A percentile compares a stretch with the other conserved stretches of the same genome.
phyloP scores from a whole-genome alignment of 2,329 filamentous ascomycete genomes.

The Colletotrichum spinosum region DNA sequence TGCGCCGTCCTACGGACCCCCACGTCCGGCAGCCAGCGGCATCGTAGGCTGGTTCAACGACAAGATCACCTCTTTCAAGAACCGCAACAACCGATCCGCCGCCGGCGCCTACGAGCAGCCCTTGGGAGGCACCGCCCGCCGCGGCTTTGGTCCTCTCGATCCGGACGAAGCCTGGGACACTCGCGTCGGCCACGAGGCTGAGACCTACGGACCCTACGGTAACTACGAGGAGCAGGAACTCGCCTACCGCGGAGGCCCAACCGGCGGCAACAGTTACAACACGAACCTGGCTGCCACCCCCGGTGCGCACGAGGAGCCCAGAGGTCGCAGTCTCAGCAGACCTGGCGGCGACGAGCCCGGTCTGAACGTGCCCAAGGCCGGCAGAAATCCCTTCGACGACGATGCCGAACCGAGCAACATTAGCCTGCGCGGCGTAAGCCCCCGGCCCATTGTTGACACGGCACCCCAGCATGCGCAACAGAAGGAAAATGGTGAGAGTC shows the following conservation, averaged over 20 bases:
- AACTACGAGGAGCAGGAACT: slow-evolving; percentile 85
- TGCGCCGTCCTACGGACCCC: slow-evolving; percentile 57
- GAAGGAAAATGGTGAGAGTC: slow-evolving; percentile 61
- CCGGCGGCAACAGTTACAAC: slow-evolving; percentile 58
- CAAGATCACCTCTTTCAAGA: slow-evolving; percentile 72
- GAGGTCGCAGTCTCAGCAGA: slow-evolving; percentile 30
- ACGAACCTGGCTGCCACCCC: slow-evolving; percentile 60
- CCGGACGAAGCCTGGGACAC: slow-evolving; percentile 90
- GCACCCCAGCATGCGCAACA: slow-evolving; percentile 35
- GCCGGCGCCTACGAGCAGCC: slow-evolving; percentile 78
- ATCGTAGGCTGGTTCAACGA: slow-evolving; percentile 80
- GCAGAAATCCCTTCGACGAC: slow-evolving; percentile 78
- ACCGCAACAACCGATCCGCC: slow-evolving; percentile 73
- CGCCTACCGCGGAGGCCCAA: slow-evolving; percentile 57
- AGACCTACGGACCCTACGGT: slow-evolving; percentile 67
- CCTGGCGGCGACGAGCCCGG: slow-evolving; percentile 44
- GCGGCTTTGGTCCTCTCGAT: slow-evolving; percentile 77
- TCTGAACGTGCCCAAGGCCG: slow-evolving; percentile 49
- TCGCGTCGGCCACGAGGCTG: slow-evolving; percentile 79
- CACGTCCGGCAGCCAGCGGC: slow-evolving; percentile 69
- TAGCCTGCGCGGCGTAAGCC: slow-evolving; percentile 78
- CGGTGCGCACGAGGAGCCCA: slow-evolving; percentile 44
- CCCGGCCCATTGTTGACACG: slow-evolving; percentile 73
- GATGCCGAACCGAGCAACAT: slow-evolving; percentile 71
- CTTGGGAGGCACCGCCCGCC: slow-evolving; percentile 55